Evolutionary conservation across 164 flowering plant species (phyloP), one percentile per base, ranked within the genome.

Genomic region (Piper longum): DNA sequence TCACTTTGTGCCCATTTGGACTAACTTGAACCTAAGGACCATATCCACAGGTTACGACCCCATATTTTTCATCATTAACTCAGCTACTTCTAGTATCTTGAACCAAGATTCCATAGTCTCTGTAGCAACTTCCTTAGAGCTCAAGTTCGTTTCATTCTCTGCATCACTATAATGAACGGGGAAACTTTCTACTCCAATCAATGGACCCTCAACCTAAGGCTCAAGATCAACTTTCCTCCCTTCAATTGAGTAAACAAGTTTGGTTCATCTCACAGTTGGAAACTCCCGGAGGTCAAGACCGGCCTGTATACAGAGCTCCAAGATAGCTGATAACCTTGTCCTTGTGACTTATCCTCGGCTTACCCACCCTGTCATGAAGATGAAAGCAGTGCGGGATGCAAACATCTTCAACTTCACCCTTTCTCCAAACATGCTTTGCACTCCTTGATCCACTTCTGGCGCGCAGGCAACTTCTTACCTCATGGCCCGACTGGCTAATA

Each of bases 301-400:
- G 65, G 96, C 96, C 65, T 92, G 98, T 70, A 89, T 81, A 60
- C 98, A 89, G 11, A 89, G 87, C 77, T 92, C 98, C 13, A 92
- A 67, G 66, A 92, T 66, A 8, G 96, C 96, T 54, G 93, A 90
- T 56, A 92, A 75, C 41, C 77, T 72, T 64, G 67, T 92, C 96
- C 54, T 85, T 76, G 68, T 92, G 96, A 12, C 69, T 74, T 62
- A 92, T 80, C 69, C 96, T 80, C 6, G 96, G 87, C 69, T 79
- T 81, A 16, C 82, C 87, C 67, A 81, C 89, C 51, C 98, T 80
- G 61, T 92, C 98, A 64, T 72, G 72, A 52, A 92, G 86, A 77
- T 89, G 96, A 73, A 73, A 89, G 64, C 87, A 83, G 39, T 75
- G 67, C 5, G 92, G 96, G 61, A 85, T 81, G 62, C 68, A 78